These are phyloP conservation scores for Candida palmyrensis DNA, from an alignment of 805 yeast genomes.

Conservation along the genomic window DNA sequence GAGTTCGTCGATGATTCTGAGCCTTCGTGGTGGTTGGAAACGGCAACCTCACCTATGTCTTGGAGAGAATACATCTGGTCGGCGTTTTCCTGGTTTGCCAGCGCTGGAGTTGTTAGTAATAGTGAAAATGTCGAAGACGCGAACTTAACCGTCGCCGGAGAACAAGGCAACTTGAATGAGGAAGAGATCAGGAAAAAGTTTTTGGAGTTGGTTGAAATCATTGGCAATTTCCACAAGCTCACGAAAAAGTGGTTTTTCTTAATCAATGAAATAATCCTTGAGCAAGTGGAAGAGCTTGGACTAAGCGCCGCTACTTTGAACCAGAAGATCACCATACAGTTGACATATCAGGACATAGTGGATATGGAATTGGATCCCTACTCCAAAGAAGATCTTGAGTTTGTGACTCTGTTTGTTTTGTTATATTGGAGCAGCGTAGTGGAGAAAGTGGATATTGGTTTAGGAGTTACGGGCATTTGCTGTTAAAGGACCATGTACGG, in stretches of 20 bases:
- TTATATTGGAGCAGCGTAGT: constrained; percentile 27
- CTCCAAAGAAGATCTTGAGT: constrained; percentile 30
- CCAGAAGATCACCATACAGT: constrained; percentile 18
- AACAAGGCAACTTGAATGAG: background rate
- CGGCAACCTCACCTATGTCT: constrained; percentile 44
- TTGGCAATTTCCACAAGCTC: constrained; percentile 36
- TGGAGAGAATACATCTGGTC: constrained; percentile 60
- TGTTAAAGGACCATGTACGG: constrained; percentile 20
- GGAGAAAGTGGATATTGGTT: constrained; percentile 27
- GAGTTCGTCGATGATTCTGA: constrained; percentile 10
- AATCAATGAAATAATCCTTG: constrained; percentile 30
- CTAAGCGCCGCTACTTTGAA: background rate
- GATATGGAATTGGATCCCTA: constrained; percentile 42
- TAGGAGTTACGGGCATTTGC: constrained; percentile 27
- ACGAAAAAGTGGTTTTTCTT: constrained; percentile 33
- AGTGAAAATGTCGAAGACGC: constrained; percentile 6
- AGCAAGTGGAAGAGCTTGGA: constrained; percentile 16
- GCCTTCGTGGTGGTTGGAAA: constrained; percentile 40
- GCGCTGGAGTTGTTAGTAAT: constrained; percentile 56
- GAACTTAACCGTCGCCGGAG: constrained; percentile 4
- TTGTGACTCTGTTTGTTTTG: constrained; percentile 30
- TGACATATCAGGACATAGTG: constrained; percentile 36
- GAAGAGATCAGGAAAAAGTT: constrained; percentile 5
- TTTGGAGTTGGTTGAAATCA: constrained; percentile 17
- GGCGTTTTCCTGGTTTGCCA: constrained; percentile 84